Evolutionary conservation across 768 basidiomycete genomes (phyloP).

Genomic region (Tylopilus vinaceipallidus): DNA sequence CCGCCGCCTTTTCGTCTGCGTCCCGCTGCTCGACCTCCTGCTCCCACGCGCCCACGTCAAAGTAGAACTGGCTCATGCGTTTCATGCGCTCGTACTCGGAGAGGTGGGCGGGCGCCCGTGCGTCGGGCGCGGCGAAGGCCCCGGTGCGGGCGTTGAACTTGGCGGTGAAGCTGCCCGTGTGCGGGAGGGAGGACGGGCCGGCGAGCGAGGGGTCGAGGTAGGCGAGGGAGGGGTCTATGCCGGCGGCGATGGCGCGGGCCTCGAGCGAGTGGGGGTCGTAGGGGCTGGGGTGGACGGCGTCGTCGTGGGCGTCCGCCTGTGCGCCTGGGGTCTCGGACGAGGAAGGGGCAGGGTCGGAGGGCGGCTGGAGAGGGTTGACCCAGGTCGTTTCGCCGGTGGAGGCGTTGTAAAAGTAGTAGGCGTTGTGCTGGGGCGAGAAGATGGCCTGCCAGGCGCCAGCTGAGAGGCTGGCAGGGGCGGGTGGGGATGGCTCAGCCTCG

Average conservation of each 20-base stretch:
- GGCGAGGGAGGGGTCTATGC: constrained; percentile 82
- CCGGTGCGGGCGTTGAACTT: constrained; percentile 84
- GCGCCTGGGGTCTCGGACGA: constrained; percentile 19
- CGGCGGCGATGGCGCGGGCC: constrained; percentile 70
- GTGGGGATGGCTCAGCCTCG: background rate
- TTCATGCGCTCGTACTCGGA: constrained; percentile 76
- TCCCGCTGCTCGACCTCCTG: constrained; percentile 53
- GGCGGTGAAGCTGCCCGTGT: constrained; percentile 52
- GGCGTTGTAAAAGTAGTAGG: constrained; percentile 85
- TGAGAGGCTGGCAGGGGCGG: constrained; percentile 21
- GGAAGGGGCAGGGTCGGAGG: constrained; percentile 24
- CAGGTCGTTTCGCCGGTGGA: constrained; percentile 80
- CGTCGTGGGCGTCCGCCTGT: constrained; percentile 23
- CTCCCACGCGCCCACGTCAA: constrained; percentile 82
- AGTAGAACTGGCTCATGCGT: constrained; percentile 87
- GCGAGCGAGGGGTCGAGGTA: constrained; percentile 73
- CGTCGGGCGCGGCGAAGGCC: constrained; percentile 62
- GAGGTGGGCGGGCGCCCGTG: constrained; percentile 70
- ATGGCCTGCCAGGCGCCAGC: constrained; percentile 73
- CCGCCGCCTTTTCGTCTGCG: constrained; percentile 47
- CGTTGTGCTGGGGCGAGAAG: constrained; percentile 70
- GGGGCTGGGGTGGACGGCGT: constrained; percentile 14
- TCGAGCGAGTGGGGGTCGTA: constrained; percentile 49
- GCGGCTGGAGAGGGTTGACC: constrained; percentile 66
- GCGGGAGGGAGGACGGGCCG: constrained; percentile 30